phyloP scores from a whole-genome alignment of 2,329 filamentous ascomycete genomes.

The Apiospora arundinis region DNA sequence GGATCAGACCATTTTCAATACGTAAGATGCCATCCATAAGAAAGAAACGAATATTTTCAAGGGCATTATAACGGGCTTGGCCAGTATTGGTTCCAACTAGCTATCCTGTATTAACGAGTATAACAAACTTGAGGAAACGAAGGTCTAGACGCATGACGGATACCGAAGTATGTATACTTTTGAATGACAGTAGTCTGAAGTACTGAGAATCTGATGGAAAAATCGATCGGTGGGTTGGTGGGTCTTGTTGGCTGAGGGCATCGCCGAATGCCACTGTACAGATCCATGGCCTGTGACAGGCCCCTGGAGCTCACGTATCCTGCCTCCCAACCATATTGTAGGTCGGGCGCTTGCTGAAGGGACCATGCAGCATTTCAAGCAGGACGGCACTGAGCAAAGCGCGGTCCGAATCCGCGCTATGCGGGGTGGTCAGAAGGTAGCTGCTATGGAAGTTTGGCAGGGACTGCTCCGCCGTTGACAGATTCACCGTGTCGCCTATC shows the following conservation, averaged over 20 bases:
- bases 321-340: neutral
- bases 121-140: neutral
- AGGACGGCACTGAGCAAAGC: neutral
- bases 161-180: neutral
- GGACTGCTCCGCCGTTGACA: neutral
- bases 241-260: neutral
- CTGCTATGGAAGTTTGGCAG: neutral
- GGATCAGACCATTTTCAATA: too few species aligned
- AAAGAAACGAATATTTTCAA: too few species aligned
- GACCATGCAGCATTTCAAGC: constrained; percentile 20
- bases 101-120: neutral
- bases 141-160: neutral
- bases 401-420: neutral
- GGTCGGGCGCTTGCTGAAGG: constrained; percentile 14
- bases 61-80: neutral
- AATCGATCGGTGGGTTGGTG: neutral
- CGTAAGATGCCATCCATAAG: too few species aligned
- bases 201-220: neutral
- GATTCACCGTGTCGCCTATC: neutral
- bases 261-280: too few species aligned
- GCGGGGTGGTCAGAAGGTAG: constrained; percentile 9
- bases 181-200: neutral
- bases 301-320: neutral
- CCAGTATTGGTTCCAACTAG: neutral
- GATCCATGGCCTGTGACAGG: neutral